phyloP scores from a whole-genome alignment of 2,329 filamentous ascomycete species.

The Paraphaeosphaeria sporulosa region DNA sequence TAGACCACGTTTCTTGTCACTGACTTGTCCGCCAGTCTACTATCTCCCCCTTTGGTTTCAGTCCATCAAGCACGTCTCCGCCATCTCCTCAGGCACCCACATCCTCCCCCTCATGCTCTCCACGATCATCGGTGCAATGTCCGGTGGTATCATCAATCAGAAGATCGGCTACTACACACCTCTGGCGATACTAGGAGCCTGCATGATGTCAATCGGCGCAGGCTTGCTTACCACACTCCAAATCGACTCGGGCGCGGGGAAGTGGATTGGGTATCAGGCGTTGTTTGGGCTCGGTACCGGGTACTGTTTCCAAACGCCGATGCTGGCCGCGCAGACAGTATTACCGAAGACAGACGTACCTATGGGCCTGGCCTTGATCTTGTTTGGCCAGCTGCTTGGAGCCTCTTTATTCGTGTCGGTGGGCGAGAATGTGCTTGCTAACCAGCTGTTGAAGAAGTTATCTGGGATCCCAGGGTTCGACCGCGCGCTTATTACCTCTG shows the following conservation, averaged over 20 bases:
- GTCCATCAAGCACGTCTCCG: constrained; percentile 23
- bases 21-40: constrained; percentile 13
- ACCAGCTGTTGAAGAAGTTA: constrained; percentile 19
- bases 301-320: constrained; percentile 50
- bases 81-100: constrained; percentile 23
- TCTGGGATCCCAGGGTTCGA: constrained; percentile 16
- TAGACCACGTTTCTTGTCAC: not conserved
- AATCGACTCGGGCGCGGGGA: constrained; percentile 30
- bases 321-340: constrained; percentile 49
- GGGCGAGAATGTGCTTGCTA: constrained; percentile 45
- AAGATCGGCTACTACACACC: constrained; percentile 52
- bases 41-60: constrained; percentile 33
- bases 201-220: constrained; percentile 48
- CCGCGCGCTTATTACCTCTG: not conserved
- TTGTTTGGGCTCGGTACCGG: constrained; percentile 45
- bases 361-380: constrained; percentile 37
- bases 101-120: constrained; percentile 22
- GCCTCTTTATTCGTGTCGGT: constrained; percentile 53
- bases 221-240: constrained; percentile 50
- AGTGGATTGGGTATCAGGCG: constrained; percentile 35
- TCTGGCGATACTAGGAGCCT: constrained; percentile 43
- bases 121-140: constrained; percentile 25
- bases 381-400: constrained; percentile 54
- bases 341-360: constrained; percentile 46
- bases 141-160: constrained; percentile 42